Evolutionary conservation across 805 yeast genomes (phyloP).

Genomic region (Kluyveromyces lactis): DNA sequence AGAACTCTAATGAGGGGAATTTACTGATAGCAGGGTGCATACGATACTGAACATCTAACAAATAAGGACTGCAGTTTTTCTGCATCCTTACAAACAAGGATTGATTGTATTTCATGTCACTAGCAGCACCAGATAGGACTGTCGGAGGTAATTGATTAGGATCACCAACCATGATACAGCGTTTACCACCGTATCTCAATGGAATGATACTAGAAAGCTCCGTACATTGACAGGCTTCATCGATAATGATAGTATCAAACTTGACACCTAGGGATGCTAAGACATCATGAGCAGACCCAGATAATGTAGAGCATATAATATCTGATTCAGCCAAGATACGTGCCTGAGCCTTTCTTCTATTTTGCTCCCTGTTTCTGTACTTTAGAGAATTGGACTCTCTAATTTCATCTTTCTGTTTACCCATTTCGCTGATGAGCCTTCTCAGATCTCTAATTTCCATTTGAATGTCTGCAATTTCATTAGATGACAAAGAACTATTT

Average conservation of each 20-base stretch:
- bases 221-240: conserved; percentile 97
- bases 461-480: conserved; percentile 42
- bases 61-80: conserved; percentile 46
- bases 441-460: conserved; percentile 46
- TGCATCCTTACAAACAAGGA: conserved; percentile 93
- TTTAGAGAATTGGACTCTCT: conserved; percentile 66
- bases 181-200: conserved; percentile 77
- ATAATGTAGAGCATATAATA: conserved; percentile 82
- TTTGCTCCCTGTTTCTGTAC: conserved; percentile 67
- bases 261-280: conserved; percentile 63
- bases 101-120: conserved; percentile 73
- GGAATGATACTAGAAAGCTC: conserved; percentile 90
- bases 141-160: conserved; percentile 98
- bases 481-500: conserved; percentile 38
- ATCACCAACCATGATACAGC: conserved; percentile 96
- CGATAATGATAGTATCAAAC: conserved; percentile 87
- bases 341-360: conserved; percentile 66
- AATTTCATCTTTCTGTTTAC: conserved; percentile 66
- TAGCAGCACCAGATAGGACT: conserved; percentile 82
- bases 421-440: conserved; percentile 56
- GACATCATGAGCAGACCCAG: conserved; percentile 91
- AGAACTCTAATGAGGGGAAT: conserved; percentile 83
- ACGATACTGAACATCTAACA: conserved; percentile 89
- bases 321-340: conserved; percentile 66
- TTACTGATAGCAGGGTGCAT: conserved; percentile 90